Evolutionary conservation across 2,329 filamentous ascomycete genomes (phyloP).

Genomic region (Pyricularia sp.): DNA sequence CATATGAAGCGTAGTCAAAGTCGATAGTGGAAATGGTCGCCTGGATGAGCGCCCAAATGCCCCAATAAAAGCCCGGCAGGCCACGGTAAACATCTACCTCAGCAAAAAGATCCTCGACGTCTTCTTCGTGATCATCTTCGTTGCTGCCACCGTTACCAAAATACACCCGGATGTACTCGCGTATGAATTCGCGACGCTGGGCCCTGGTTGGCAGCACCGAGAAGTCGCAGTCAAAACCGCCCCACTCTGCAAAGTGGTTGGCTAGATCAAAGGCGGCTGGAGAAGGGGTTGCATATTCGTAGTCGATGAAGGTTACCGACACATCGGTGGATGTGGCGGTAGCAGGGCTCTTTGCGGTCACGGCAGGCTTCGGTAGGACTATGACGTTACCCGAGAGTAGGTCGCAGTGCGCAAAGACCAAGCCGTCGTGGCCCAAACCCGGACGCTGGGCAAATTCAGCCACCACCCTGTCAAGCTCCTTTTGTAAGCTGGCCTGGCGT

Average conservation of each 20-base stretch:
- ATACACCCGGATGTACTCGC: conserved; percentile 71
- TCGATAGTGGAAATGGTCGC: conserved; percentile 88
- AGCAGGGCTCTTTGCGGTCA: background rate
- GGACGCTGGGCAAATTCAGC: conserved; percentile 60
- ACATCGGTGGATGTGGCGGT: conserved; percentile 12
- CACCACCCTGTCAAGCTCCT: conserved; percentile 60
- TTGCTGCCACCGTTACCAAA: conserved; percentile 28
- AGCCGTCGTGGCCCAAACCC: conserved; percentile 62
- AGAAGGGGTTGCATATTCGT: conserved; percentile 91
- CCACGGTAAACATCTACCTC: conserved; percentile 84
- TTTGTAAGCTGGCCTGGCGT: conserved; percentile 56
- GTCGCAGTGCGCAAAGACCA: conserved; percentile 92
- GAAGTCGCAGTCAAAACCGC: conserved; percentile 90
- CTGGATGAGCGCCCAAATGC: conserved; percentile 92
- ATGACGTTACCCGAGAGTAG: conserved; percentile 95
- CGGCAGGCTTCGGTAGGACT: conserved; percentile 42
- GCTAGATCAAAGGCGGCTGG: conserved; percentile 92
- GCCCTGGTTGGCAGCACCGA: conserved; percentile 64
- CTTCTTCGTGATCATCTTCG: conserved; percentile 28
- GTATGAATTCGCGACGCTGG: conserved; percentile 68
- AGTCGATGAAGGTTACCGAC: conserved; percentile 82
- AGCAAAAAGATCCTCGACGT: conserved; percentile 51
- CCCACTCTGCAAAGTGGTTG: conserved; percentile 98
- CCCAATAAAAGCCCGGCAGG: conserved; percentile 81
- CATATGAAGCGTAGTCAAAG: conserved; percentile 91